A percentile compares a stretch with the other conserved stretches of the same genome.
Conservation (phyloP, 176 grass and related monocot species). For the Alopecurus myosuroides region DNA sequence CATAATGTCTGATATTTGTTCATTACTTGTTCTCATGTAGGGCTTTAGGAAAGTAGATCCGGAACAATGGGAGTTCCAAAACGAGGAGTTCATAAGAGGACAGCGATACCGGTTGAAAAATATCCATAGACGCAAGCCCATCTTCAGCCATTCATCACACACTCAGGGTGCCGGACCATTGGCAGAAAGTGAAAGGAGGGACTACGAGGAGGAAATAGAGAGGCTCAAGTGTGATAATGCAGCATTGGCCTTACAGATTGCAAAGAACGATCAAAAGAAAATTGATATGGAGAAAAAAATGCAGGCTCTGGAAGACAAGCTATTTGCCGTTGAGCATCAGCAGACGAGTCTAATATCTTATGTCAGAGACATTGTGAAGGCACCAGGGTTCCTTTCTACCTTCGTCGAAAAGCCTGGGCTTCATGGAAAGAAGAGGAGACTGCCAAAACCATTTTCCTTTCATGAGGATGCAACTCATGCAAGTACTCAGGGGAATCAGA, state of each 20-base stretch:
- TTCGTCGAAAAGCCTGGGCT: conserved; percentile 44
- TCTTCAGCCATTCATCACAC: conserved; percentile 83
- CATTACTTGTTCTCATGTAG: too few species aligned
- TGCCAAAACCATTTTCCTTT: conserved; percentile 34
- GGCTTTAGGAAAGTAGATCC: conserved; percentile 93
- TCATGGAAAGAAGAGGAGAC: conserved; percentile 71
- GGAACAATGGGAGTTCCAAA: conserved; percentile 90
- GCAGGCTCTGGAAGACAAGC: conserved; percentile 76
- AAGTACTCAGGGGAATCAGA: conserved; percentile 28
- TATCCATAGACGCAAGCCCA: conserved; percentile 85
- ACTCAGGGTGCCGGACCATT: conserved; percentile 40
- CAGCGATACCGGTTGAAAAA: conserved; percentile 60
- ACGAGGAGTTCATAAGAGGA: conserved; percentile 77
- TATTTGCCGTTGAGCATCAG: conserved; percentile 48
- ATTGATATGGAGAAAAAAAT: conserved; percentile 59
- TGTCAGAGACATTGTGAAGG: conserved; percentile 56
- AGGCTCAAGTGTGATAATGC: conserved; percentile 61
- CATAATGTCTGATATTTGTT: too few species aligned
- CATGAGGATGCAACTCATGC: conserved; percentile 33
- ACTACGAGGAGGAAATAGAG: conserved; percentile 76
- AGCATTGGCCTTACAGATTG: conserved; percentile 47
- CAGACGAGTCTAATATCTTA: conserved; percentile 55
- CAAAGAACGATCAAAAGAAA: conserved; percentile 62
- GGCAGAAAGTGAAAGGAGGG: conserved; percentile 55
- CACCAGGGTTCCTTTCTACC: conserved; percentile 49